Evolutionary conservation across 2,329 filamentous ascomycete genomes (phyloP).

Genomic region (Calonectria naviculata): DNA sequence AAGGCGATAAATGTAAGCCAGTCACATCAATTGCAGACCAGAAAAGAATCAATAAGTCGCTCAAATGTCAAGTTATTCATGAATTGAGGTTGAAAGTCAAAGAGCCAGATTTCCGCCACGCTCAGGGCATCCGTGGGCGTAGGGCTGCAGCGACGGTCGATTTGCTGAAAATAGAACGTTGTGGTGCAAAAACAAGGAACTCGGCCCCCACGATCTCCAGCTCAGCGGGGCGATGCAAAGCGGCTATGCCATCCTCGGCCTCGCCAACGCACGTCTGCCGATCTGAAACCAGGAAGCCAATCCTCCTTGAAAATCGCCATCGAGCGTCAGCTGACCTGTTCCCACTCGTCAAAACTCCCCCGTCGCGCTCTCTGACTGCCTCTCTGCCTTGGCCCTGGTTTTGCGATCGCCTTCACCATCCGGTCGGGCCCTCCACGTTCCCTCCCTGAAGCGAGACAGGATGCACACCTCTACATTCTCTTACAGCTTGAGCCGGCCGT

Average conservation of each 20-base stretch:
- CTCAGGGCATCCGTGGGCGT: too few relatives aligned
- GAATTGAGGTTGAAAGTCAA: too few relatives aligned
- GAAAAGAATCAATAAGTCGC: too few relatives aligned
- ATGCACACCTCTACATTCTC: background rate
- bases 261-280: background rate
- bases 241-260: background rate
- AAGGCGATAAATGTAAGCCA: too few relatives aligned
- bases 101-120: too few relatives aligned
- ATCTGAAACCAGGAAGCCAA: too few relatives aligned
- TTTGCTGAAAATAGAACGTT: too few relatives aligned
- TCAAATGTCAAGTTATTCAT: too few relatives aligned
- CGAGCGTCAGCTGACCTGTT: background rate
- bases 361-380: background rate
- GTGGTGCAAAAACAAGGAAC: too few relatives aligned
- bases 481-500: background rate
- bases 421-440: too few relatives aligned
- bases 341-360: background rate
- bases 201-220: slow-evolving; percentile 31
- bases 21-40: too few relatives aligned
- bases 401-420: background rate
- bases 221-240: background rate
- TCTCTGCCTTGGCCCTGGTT: background rate
- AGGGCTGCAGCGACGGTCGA: too few relatives aligned
- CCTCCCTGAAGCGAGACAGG: background rate
- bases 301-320: background rate